These are phyloP conservation scores for Ascochyta clinopodiicola DNA, from an alignment of 2,329 filamentous ascomycete genomes.

Conservation along the genomic window DNA sequence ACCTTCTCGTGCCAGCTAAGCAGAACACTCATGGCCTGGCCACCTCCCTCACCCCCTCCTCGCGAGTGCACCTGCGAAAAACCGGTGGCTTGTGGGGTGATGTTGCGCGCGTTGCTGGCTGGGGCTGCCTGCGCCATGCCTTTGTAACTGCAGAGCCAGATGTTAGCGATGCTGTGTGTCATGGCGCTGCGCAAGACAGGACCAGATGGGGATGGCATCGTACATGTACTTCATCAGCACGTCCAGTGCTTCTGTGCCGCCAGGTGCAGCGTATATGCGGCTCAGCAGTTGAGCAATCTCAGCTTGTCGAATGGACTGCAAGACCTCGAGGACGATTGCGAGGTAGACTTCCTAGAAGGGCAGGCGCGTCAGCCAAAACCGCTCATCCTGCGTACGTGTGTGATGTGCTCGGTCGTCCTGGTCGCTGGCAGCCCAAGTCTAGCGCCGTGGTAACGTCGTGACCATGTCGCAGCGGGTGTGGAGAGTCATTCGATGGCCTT, in stretches of 20 bases:
- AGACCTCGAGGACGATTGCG: conserved; percentile 86
- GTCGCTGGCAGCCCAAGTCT: conserved; percentile 34
- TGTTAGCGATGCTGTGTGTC: neutral
- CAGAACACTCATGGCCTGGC: conserved; percentile 92
- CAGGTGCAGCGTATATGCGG: conserved; percentile 77
- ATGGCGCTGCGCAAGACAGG: neutral
- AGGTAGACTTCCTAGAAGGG: conserved; percentile 77
- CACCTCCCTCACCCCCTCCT: conserved; percentile 71
- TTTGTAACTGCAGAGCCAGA: conserved; percentile 72
- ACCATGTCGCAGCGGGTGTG: conserved; percentile 18
- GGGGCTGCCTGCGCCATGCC: conserved; percentile 69
- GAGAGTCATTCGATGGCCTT: conserved; percentile 34
- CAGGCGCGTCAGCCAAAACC: conserved; percentile 38
- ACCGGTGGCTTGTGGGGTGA: conserved; percentile 80
- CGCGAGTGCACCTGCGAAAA: conserved; percentile 79
- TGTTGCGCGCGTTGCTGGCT: conserved; percentile 45
- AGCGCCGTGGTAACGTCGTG: conserved; percentile 29
- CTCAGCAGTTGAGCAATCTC: conserved; percentile 92
- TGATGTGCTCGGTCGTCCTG: conserved; percentile 23
- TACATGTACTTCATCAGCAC: conserved; percentile 98
- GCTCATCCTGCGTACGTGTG: conserved; percentile 28
- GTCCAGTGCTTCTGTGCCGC: conserved; percentile 85
- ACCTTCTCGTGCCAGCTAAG: conserved; percentile 98
- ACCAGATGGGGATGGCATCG: conserved; percentile 45
- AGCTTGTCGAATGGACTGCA: conserved; percentile 94